Evolutionary conservation across 805 yeast species (phyloP).

Genomic region (Zygoascus flipseniorum): DNA sequence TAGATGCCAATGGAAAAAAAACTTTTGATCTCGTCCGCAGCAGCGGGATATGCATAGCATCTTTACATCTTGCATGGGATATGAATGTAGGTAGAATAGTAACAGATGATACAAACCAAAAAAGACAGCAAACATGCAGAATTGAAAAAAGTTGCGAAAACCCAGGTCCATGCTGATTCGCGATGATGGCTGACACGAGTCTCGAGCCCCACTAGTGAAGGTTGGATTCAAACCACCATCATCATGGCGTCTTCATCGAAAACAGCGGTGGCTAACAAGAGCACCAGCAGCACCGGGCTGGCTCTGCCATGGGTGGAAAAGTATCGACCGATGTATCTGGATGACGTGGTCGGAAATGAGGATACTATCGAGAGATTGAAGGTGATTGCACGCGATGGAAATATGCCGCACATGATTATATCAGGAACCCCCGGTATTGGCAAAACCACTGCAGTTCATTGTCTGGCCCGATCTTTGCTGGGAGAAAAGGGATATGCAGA

Average conservation of each 20-base stretch:
- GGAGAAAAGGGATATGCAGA: slow-evolving; percentile 60
- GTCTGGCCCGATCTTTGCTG: slow-evolving; percentile 76
- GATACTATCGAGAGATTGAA: slow-evolving; percentile 81
- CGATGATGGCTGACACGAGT: no score
- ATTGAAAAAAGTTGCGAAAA: no score
- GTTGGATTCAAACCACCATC: neutral
- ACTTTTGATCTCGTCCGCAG: neutral
- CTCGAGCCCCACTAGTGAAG: no score
- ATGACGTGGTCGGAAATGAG: slow-evolving; percentile 87
- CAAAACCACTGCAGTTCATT: slow-evolving; percentile 87
- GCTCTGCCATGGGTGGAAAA: slow-evolving; percentile 68
- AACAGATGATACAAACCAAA: no score
- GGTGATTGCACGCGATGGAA: slow-evolving; percentile 84
- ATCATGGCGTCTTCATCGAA: neutral
- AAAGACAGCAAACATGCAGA: no score
- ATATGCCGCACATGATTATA: slow-evolving; percentile 93
- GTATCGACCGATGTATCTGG: slow-evolving; percentile 71
- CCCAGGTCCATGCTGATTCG: no score
- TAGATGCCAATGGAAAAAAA: neutral
- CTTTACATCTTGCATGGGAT: neutral
- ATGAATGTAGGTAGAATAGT: no score
- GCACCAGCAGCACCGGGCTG: neutral
- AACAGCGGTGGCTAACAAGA: neutral
- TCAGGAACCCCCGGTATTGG: slow-evolving; percentile 97
- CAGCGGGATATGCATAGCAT: neutral